These are phyloP conservation scores for Lachancea mirantina DNA, from an alignment of 805 yeast species.

Conservation along the genomic window DNA sequence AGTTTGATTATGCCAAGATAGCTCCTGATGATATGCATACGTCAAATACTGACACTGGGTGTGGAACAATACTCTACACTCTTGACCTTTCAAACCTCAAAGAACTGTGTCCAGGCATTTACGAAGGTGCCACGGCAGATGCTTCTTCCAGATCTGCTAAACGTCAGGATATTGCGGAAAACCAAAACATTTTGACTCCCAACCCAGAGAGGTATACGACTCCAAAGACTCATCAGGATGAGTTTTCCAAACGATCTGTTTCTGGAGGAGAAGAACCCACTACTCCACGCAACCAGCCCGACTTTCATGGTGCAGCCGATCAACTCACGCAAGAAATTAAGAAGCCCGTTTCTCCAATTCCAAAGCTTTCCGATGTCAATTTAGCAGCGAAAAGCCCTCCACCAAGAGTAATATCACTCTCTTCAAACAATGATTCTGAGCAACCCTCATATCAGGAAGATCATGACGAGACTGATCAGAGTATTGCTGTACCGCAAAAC, in stretches of 20 bases:
- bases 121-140: slow-evolving; percentile 32
- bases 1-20: slow-evolving; percentile 53
- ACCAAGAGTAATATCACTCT: slow-evolving; percentile 9
- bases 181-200: slow-evolving; percentile 13
- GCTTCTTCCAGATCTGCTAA: slow-evolving; percentile 11
- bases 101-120: slow-evolving; percentile 34
- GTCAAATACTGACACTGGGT: slow-evolving; percentile 44
- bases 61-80: slow-evolving; percentile 55
- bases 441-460: no score
- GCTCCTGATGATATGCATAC: slow-evolving; percentile 46
- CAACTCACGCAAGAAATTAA: slow-evolving; percentile 4
- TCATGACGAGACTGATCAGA: no score
- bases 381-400: slow-evolving; percentile 6
- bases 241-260: no score
- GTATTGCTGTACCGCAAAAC: no score
- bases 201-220: slow-evolving; percentile 7
- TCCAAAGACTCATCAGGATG: slow-evolving; percentile 7
- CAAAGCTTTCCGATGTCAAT: slow-evolving; percentile 2
- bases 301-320: not conserved
- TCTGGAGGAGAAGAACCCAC: slow-evolving; percentile 1
- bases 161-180: slow-evolving; percentile 6
- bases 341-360: slow-evolving; percentile 8
- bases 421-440: slow-evolving; percentile 7
- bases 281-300: slow-evolving; percentile 1
- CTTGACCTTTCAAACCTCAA: slow-evolving; percentile 44